These are phyloP conservation scores for Boletus rubescentipes DNA, from an alignment of 768 basidiomycete genomes.

Conservation along the genomic window DNA sequence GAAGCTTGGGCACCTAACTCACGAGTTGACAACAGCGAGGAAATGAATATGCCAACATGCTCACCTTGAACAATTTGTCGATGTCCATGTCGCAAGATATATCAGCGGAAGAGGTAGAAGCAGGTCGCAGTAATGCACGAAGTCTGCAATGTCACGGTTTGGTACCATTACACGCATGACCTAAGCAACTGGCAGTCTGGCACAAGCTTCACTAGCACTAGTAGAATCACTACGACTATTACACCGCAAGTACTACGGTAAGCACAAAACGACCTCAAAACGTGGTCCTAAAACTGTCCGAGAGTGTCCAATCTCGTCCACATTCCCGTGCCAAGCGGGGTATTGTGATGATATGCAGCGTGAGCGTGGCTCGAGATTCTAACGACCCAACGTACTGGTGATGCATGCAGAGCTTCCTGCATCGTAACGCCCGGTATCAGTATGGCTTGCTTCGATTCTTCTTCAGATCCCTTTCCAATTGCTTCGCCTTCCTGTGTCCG, in stretches of 20 bases:
- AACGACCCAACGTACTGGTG: conserved; percentile 30
- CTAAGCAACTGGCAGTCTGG: conserved; percentile 12
- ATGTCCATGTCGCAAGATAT: conserved; percentile 40
- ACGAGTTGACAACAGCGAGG: background rate
- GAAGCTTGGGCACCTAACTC: conserved; percentile 64
- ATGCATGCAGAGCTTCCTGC: conserved; percentile 2
- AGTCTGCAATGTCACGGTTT: no score
- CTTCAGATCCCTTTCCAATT: conserved; percentile 88
- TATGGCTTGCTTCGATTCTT: conserved; percentile 88
- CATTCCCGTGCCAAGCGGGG: conserved; percentile 2
- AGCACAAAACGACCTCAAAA: background rate
- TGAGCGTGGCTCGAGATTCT: conserved; percentile 26
- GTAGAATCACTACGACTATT: background rate
- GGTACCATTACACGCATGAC: conserved; percentile 2
- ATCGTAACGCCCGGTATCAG: conserved; percentile 33
- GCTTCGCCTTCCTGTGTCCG: conserved; percentile 87
- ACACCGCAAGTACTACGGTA: conserved; percentile 3
- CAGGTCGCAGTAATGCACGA: no score
- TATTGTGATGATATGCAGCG: conserved; percentile 10
- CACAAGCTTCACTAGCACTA: background rate
- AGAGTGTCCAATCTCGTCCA: conserved; percentile 7
- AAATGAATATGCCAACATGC: background rate
- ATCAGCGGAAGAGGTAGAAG: background rate
- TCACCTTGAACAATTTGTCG: conserved; percentile 50
- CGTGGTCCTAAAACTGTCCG: background rate